Evolutionary conservation across 108 stramenopile genomes (phyloP), one percentile per base, ranked within the genome.

Genomic region (Fragilariopsis cylindrus): DNA sequence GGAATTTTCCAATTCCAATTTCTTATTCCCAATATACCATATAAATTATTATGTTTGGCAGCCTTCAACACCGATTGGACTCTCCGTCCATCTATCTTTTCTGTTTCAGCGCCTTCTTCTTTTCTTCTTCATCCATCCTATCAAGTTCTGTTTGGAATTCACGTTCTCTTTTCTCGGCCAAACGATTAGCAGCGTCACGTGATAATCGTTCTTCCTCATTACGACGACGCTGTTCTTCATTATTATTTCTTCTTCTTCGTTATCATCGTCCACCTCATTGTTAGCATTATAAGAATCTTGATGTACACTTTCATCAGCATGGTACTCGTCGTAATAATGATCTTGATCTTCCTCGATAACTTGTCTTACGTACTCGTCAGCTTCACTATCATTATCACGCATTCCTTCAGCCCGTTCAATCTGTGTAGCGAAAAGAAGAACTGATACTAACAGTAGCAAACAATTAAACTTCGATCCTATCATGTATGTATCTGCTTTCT

Each of bases 11-110:
- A 30, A 48, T 77, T 69, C 60, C 70, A 78, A 70, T 85, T 86
- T 3, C 84, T 79, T 52, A 95, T 70, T n/a, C 92, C 92, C 78
- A 95, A 76, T 3, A 91, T 85, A 40, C 69, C 82, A 71, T 95
- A 95, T 52, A 87, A 85, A 48, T 82, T 76, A 11, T 84, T 73
- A 7, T 79, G 49, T 21, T 79, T 56, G 13, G 76, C 52, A 7
- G 87, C 86, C 44, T 66, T 76, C 18, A 95, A 70, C 12, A 95
- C 71, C 5, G 80, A 57, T 19, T 76, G 54, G 11, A 92, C 92
- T 3, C 86, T 64, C 50, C 75, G 70, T 6, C 87, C 86, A 76
- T 95, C 94, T 7, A 56, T 72, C 67, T 73, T 76, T 92, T 90
- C 75, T 89, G 84, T 65, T 71, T 41, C 16, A 76, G 76, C 9